Conservation (phyloP, 306 rosid genomes). For the Inga leiocalycina region DNA sequence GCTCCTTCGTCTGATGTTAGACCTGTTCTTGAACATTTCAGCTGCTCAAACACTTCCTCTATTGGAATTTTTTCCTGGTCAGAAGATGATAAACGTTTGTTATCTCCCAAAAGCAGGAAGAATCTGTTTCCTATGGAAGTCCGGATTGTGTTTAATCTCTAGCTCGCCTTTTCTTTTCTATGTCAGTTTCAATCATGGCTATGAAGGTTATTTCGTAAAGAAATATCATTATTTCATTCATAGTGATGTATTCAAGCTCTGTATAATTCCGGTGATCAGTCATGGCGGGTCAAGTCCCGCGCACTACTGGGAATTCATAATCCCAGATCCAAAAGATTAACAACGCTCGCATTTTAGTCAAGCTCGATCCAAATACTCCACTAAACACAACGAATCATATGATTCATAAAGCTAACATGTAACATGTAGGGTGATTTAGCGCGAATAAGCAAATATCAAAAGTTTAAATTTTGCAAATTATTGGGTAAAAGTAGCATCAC, state of each 20-base stretch:
- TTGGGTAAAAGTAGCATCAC: not conserved
- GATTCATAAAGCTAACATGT: not conserved
- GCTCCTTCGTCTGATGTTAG: conserved; percentile 81
- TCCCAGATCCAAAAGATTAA: not conserved
- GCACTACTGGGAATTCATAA: not conserved
- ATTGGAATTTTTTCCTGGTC: conserved; percentile 80
- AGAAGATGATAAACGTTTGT: conserved; percentile 16
- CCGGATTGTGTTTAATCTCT: not conserved
- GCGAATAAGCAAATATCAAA: not conserved
- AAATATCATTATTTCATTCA: not conserved
- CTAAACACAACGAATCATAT: not conserved
- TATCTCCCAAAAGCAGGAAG: not conserved
- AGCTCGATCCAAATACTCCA: not conserved
- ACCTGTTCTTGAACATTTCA: conserved; percentile 86
- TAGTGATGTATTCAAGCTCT: not conserved
- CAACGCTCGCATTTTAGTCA: not conserved
- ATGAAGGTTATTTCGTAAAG: not conserved
- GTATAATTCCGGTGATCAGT: not conserved
- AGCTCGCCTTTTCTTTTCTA: too few species aligned
- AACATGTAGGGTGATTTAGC: not conserved
- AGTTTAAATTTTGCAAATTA: not conserved
- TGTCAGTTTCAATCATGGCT: not conserved
- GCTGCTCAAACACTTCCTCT: conserved; percentile 89
- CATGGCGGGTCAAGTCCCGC: too few species aligned
- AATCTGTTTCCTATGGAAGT: not conserved